These are phyloP conservation scores for Cladosporium sp. DNA, from an alignment of 2,329 filamentous ascomycete species.

Conservation along the genomic window DNA sequence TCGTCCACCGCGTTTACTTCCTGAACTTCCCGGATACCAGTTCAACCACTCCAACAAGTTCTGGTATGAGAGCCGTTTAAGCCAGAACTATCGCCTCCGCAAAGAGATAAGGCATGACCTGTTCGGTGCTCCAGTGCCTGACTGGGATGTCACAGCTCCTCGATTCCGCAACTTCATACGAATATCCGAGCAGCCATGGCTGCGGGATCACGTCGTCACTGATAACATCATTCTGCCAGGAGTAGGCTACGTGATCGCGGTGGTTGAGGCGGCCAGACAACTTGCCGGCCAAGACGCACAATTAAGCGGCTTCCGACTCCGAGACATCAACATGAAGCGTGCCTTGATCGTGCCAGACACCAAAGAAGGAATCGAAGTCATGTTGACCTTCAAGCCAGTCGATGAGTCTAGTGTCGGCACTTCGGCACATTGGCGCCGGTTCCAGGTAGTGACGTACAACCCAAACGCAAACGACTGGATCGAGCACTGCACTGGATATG, in stretches of 20 bases:
- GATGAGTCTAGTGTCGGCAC: conserved; percentile 1
- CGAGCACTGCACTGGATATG: conserved; percentile 6
- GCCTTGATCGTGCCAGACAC: conserved; percentile 54
- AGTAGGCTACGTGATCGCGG: conserved; percentile 23
- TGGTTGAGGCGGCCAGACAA: conserved; percentile 20
- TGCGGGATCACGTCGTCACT: neutral
- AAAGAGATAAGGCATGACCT: conserved; percentile 46
- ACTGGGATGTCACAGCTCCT: neutral
- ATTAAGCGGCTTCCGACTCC: conserved; percentile 45
- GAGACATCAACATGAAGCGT: conserved; percentile 49
- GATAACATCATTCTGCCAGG: conserved; percentile 18
- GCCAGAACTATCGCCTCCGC: conserved; percentile 10
- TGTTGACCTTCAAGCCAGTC: conserved; percentile 32
- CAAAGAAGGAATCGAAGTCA: conserved; percentile 52
- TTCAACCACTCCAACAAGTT: conserved; percentile 20
- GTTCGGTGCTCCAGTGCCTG: conserved; percentile 37
- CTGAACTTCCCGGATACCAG: neutral
- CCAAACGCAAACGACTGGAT: neutral
- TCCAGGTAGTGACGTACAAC: neutral
- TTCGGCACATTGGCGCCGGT: neutral
- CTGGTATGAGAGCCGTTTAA: conserved; percentile 18
- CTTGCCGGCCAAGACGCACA: neutral
- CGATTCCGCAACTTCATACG: neutral
- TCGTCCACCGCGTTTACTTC: neutral
- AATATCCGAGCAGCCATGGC: neutral